phyloP scores from a whole-genome alignment of 2,329 filamentous ascomycete genomes.

The Rachicladosporium sp. region DNA sequence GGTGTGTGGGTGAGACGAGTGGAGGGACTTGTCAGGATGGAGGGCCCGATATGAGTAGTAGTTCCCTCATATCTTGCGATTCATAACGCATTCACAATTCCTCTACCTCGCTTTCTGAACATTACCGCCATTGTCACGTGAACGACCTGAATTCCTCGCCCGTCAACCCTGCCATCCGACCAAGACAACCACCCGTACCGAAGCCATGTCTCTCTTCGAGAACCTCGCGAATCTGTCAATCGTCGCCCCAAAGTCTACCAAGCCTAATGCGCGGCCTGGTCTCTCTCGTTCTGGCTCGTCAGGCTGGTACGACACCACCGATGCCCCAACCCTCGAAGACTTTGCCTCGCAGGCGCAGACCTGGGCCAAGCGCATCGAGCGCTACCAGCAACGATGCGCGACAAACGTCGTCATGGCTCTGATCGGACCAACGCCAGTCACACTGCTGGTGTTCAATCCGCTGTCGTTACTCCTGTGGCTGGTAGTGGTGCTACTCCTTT shows the following conservation, averaged over 20 bases:
- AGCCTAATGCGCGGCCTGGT: background rate
- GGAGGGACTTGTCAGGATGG: too few species aligned
- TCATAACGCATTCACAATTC: too few species aligned
- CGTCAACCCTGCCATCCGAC: too few species aligned
- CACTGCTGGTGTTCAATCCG: constrained; percentile 21
- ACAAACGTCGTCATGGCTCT: constrained; percentile 22
- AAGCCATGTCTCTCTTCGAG: background rate
- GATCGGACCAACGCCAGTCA: constrained; percentile 18
- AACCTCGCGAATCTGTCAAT: background rate
- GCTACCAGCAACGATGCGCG: constrained; percentile 15
- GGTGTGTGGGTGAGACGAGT: too few species aligned
- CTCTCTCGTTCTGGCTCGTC: constrained; percentile 5
- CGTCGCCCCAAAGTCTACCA: background rate
- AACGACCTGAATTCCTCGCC: too few species aligned
- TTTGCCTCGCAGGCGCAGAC: constrained; percentile 17
- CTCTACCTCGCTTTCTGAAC: too few species aligned
- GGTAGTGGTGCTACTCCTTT: constrained; percentile 8
- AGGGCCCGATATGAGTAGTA: too few species aligned
- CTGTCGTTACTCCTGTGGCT: constrained; percentile 14
- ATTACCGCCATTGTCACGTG: too few species aligned
- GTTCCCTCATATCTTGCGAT: too few species aligned
- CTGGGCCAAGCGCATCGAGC: constrained; percentile 13
- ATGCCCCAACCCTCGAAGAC: constrained; percentile 18
- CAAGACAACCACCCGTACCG: too few species aligned
- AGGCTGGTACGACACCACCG: constrained; percentile 18